phyloP scores from a whole-genome alignment of 441 rosid species.

The Brassica hybrid region DNA sequence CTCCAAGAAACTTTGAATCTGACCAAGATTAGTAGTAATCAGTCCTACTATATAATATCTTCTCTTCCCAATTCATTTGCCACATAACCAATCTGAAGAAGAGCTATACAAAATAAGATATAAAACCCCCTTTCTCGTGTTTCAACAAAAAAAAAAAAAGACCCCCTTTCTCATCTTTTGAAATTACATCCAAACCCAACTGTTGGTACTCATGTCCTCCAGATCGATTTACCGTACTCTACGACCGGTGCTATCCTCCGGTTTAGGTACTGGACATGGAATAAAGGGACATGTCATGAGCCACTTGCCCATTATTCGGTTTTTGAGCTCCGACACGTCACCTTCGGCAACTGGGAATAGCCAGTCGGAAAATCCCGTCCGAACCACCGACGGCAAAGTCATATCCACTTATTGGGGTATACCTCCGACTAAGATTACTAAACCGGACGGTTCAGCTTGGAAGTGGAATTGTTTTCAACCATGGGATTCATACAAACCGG shows the following conservation, averaged over 20 bases:
- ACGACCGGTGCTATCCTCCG: conserved; percentile 42
- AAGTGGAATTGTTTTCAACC: conserved; percentile 86
- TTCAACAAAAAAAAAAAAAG: too few species aligned
- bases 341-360: conserved; percentile 18
- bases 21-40: conserved; percentile 23
- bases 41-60: conserved; percentile 2
- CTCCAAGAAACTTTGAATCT: conserved; percentile 44
- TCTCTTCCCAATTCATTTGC: conserved; percentile 16
- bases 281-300: conserved; percentile 6
- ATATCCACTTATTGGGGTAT: conserved; percentile 79
- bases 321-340: conserved; percentile 20
- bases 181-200: too few species aligned
- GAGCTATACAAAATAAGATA: neutral
- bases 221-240: conserved; percentile 32
- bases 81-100: conserved; percentile 27
- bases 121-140: neutral
- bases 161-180: too few species aligned
- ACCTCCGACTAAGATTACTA: conserved; percentile 51
- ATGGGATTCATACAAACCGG: conserved; percentile 71
- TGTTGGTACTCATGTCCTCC: conserved; percentile 27
- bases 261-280: conserved; percentile 27
- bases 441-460: conserved; percentile 79
- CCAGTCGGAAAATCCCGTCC: conserved; percentile 21
- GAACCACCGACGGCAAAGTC: conserved; percentile 42
- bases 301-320: conserved; percentile 17